Conservation (phyloP, 176 grass and related monocot species). For the Thinopyrum elongatum region DNA sequence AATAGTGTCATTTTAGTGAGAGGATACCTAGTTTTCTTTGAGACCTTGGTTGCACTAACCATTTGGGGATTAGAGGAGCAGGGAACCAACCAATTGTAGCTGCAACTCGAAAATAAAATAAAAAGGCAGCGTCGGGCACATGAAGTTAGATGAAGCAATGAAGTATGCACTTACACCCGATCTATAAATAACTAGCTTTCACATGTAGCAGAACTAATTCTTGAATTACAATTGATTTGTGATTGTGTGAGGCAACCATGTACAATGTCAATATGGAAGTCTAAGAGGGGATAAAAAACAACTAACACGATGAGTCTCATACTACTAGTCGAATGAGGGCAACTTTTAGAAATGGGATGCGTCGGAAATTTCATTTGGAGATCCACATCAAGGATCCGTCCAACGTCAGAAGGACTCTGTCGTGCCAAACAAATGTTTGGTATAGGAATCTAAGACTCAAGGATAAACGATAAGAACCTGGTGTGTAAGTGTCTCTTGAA, state of each 20-base stretch:
- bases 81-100: too few relatives aligned
- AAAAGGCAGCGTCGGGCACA: too few relatives aligned
- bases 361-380: not conserved
- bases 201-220: not conserved
- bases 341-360: not conserved
- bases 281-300: not conserved
- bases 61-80: not conserved
- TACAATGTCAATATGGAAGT: too few relatives aligned
- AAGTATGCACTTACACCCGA: not conserved
- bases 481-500: not conserved
- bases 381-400: not conserved
- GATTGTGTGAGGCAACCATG: not conserved
- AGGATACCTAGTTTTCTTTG: not conserved
- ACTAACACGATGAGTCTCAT: not conserved
- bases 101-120: not conserved
- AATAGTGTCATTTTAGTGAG: not conserved
- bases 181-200: not conserved
- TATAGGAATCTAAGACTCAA: not conserved
- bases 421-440: fast-evolving
- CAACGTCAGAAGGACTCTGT: not conserved
- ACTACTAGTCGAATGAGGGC: not conserved
- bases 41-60: not conserved
- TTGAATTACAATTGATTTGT: not conserved
- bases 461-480: not conserved
- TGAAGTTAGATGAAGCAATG: too few relatives aligned